These are phyloP conservation scores for Colletotrichum tanaceti DNA, from an alignment of 2,329 filamentous ascomycete species.

Conservation along the genomic window DNA sequence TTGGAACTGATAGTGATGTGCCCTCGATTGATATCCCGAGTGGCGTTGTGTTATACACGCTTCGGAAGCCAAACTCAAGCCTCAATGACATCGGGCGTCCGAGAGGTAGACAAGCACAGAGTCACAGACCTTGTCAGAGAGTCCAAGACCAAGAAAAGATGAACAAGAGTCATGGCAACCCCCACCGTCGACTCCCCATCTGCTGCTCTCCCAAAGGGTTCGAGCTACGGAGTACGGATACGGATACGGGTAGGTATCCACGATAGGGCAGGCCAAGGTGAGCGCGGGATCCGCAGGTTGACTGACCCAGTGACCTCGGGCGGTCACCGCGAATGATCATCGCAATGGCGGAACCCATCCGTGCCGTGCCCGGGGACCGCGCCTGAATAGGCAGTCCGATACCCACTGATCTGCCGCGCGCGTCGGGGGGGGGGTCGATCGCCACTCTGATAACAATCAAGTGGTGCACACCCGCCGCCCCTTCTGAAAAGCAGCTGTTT, in stretches of 20 bases:
- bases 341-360: constrained; percentile 12
- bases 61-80: no score
- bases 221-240: no score
- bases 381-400: constrained; percentile 24
- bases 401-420: constrained; percentile 34
- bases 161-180: background rate
- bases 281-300: background rate
- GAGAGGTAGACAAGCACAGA: no score
- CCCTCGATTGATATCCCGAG: no score
- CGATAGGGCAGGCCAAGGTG: background rate
- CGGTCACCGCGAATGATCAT: constrained; percentile 27
- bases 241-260: no score
- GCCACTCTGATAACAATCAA: constrained; percentile 13
- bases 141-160: no score
- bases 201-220: background rate
- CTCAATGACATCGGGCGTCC: background rate
- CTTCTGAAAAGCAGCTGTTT: no score
- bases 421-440: constrained; percentile 7
- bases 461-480: background rate
- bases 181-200: background rate
- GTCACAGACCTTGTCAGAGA: no score
- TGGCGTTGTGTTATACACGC: no score
- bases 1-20: background rate
- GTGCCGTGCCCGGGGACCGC: constrained; percentile 33
- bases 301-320: constrained; percentile 7